Evolutionary conservation across 306 rosid genomes (phyloP).

Genomic region (Sphenostylis stenocarpa): DNA sequence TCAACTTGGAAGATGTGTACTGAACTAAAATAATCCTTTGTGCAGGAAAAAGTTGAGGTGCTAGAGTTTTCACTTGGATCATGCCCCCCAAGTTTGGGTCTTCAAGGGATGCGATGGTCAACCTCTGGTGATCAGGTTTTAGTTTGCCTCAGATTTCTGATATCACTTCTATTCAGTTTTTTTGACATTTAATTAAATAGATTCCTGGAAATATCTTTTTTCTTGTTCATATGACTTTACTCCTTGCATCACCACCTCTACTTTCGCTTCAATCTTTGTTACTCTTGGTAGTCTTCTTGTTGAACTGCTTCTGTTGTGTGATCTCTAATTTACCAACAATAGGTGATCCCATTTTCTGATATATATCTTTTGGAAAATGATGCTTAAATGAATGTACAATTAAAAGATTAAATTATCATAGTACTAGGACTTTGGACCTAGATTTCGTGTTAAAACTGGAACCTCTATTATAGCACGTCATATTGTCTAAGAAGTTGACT

Average conservation of each 20-base stretch:
- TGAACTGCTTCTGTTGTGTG: slow-evolving; percentile 5
- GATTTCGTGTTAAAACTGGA: background rate
- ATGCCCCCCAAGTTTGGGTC: slow-evolving; percentile 84
- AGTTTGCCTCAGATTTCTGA: slow-evolving; percentile 42
- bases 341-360: background rate
- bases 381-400: background rate
- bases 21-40: slow-evolving; percentile 17
- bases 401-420: background rate
- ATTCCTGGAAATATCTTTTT: background rate
- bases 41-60: slow-evolving; percentile 80
- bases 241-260: background rate
- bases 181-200: background rate
- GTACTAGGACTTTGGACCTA: background rate
- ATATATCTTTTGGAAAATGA: background rate
- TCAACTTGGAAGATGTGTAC: slow-evolving; percentile 6
- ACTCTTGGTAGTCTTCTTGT: background rate
- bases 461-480: background rate
- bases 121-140: slow-evolving; percentile 76
- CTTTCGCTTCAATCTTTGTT: background rate
- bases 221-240: background rate
- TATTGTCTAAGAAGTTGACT: background rate
- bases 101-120: slow-evolving; percentile 83
- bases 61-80: slow-evolving; percentile 80
- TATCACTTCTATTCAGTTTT: background rate
- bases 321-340: too few relatives aligned